phyloP scores from a whole-genome alignment of 2,329 filamentous ascomycete genomes.

The Fonsecaea pedrosoi region DNA sequence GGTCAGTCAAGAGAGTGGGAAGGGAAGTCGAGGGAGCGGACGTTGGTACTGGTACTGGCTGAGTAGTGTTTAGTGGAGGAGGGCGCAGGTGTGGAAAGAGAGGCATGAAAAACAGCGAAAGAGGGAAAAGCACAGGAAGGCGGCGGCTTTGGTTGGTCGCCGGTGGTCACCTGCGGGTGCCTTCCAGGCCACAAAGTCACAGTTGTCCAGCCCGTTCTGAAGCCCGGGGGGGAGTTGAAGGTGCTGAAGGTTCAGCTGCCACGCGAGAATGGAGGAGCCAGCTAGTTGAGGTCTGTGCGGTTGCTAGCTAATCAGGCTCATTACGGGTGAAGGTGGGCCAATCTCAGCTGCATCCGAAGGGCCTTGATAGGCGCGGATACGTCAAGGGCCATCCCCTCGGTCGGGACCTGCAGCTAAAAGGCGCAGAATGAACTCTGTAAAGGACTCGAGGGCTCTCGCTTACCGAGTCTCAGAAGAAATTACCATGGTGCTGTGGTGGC shows the following conservation, averaged over 20 bases:
- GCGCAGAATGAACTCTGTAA: slow-evolving; percentile 8
- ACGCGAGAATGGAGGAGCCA: slow-evolving; percentile 11
- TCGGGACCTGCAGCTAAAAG: slow-evolving; percentile 23
- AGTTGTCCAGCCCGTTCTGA: neutral
- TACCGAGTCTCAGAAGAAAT: slow-evolving; percentile 27
- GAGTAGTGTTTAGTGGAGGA: slow-evolving; percentile 6
- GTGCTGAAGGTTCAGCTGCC: slow-evolving; percentile 19
- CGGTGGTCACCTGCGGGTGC: slow-evolving; percentile 4
- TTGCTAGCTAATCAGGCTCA: neutral
- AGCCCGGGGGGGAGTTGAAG: neutral
- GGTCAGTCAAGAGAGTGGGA: slow-evolving; percentile 4
- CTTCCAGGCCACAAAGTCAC: slow-evolving; percentile 8
- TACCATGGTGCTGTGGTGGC: neutral
- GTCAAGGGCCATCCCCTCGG: slow-evolving; percentile 14
- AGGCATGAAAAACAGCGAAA: neutral
- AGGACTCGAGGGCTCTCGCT: slow-evolving; percentile 17
- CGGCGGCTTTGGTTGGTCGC: slow-evolving; percentile 1
- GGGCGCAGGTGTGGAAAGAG: neutral
- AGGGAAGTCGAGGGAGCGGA: neutral
- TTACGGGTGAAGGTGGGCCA: neutral
- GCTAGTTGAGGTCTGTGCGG: slow-evolving; percentile 1
- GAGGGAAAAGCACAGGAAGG: slow-evolving; percentile 5
- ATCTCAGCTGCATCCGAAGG: neutral
- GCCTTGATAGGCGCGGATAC: slow-evolving; percentile 18
- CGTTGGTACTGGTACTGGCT: neutral